phyloP scores from a whole-genome alignment of 1,284 basidiomycete species.

The Ustilago vetiveriae region DNA sequence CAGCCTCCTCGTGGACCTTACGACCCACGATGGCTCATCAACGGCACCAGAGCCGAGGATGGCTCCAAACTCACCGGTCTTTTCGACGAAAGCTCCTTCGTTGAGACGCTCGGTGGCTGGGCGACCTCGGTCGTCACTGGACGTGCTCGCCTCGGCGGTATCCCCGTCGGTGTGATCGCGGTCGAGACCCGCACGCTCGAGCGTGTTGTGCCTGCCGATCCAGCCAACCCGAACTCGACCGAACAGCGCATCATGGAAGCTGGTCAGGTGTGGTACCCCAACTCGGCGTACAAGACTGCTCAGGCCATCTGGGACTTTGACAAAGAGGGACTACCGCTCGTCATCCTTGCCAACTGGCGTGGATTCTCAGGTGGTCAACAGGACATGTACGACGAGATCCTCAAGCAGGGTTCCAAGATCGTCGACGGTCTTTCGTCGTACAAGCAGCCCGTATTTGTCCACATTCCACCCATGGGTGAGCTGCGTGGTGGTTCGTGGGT shows the following conservation, averaged over 20 bases:
- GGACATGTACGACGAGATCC: conserved; percentile 77
- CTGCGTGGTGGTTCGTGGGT: conserved; percentile 99
- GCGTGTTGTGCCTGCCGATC: conserved; percentile 94
- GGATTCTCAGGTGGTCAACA: conserved; percentile 99
- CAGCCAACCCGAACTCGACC: conserved; percentile 96
- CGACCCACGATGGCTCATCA: conserved; percentile 97
- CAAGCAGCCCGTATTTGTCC: conserved; percentile 98
- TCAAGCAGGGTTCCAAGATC: conserved; percentile 73
- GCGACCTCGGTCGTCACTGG: conserved; percentile 74
- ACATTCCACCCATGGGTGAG: conserved; percentile 98
- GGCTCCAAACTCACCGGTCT: conserved; percentile 75
- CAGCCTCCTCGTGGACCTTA: conserved; percentile 91
- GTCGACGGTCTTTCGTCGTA: conserved; percentile 97
- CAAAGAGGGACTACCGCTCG: conserved; percentile 92
- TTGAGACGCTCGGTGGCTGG: conserved; percentile 78
- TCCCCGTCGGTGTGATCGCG: conserved; percentile 96
- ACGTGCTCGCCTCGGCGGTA: conserved; percentile 93
- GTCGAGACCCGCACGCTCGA: conserved; percentile 98
- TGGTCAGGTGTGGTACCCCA: conserved; percentile 99
- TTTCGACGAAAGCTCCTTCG: conserved; percentile 96
- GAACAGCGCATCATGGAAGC: conserved; percentile 99
- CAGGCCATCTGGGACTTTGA: conserved; percentile 99
- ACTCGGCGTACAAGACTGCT: conserved; percentile 99
- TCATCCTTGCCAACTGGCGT: conserved; percentile 99
- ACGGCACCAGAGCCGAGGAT: conserved; percentile 87